A percentile compares a stretch with the other conserved stretches of the same genome.
Conservation (phyloP, 768 basidiomycete genomes). For the Pisolithus tinctorius region DNA sequence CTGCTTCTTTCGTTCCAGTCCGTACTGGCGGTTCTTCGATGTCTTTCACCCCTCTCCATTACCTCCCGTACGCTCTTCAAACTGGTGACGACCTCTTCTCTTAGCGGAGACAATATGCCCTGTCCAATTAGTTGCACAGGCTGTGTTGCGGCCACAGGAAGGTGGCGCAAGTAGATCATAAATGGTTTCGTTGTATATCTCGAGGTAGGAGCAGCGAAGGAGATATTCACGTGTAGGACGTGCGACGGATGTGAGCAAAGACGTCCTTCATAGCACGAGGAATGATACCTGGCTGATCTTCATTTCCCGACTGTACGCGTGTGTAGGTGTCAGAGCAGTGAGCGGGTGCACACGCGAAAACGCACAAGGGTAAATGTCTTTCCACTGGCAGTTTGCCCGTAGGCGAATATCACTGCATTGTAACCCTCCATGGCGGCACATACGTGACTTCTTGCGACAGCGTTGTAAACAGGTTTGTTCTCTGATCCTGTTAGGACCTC, state of each 20-base stretch:
- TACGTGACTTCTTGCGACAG: conserved; percentile 72
- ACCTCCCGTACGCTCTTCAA: conserved; percentile 82
- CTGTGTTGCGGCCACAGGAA: conserved; percentile 39
- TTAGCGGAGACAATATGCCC: conserved; percentile 63
- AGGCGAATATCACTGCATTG: conserved; percentile 94
- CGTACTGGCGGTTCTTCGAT: conserved; percentile 88
- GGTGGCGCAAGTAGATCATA: conserved; percentile 81
- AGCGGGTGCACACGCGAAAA: neutral
- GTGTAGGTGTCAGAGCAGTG: conserved; percentile 17
- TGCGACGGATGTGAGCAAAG: conserved; percentile 74
- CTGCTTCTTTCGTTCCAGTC: conserved; percentile 98
- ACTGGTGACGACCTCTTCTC: conserved; percentile 92
- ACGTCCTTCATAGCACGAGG: conserved; percentile 90
- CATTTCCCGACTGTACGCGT: conserved; percentile 51
- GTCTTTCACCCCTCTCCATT: conserved; percentile 77
- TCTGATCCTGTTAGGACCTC: conserved; percentile 71
- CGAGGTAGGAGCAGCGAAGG: conserved; percentile 92
- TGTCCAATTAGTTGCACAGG: conserved; percentile 73
- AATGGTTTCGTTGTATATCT: conserved; percentile 93
- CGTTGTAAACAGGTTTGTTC: conserved; percentile 73
- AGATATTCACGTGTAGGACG: conserved; percentile 82
- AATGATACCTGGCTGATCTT: conserved; percentile 89
- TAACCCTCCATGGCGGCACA: conserved; percentile 94
- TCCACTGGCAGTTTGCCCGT: conserved; percentile 82
- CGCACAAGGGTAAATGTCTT: conserved; percentile 64